These are phyloP conservation scores for Lachancea quebecensis DNA, from an alignment of 805 yeast species.

Conservation along the genomic window DNA sequence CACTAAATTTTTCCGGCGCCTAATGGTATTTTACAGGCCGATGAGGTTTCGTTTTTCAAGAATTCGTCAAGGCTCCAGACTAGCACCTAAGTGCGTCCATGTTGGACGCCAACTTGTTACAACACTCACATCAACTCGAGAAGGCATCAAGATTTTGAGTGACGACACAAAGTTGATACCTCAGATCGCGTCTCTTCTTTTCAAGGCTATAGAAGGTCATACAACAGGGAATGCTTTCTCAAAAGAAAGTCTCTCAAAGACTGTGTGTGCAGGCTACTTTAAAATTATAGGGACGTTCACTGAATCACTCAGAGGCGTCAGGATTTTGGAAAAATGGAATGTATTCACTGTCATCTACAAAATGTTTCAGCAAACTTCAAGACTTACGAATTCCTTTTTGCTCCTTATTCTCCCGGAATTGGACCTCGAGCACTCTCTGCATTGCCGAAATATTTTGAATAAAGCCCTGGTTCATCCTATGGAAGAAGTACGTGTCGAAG, in stretches of 20 bases:
- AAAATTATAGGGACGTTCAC: conserved; percentile 63
- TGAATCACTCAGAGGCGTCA: conserved; percentile 51
- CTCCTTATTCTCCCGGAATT: conserved; percentile 52
- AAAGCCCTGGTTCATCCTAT: conserved; percentile 57
- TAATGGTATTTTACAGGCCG: conserved; percentile 85
- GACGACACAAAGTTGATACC: conserved; percentile 70
- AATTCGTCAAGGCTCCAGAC: conserved; percentile 40
- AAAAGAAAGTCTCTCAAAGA: conserved; percentile 47
- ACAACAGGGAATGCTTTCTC: conserved; percentile 64
- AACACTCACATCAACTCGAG: conserved; percentile 51
- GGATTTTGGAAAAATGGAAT: conserved; percentile 73
- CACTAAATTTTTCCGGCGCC: conserved; percentile 78
- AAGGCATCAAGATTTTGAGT: conserved; percentile 59
- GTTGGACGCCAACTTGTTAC: conserved; percentile 74
- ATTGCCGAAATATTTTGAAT: conserved; percentile 56
- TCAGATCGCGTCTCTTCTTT: conserved; percentile 83
- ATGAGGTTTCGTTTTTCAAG: conserved; percentile 74
- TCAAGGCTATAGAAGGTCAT: conserved; percentile 31
- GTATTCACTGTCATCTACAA: conserved; percentile 75
- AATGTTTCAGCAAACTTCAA: conserved; percentile 47
- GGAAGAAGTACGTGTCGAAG: conserved; percentile 43
- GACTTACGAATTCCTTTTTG: conserved; percentile 48
- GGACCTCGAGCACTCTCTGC: conserved; percentile 55
- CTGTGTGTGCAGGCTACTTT: conserved; percentile 72
- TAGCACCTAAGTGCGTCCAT: conserved; percentile 50